These are phyloP conservation scores for Solanum bulbocastanum DNA, from an alignment of 257 asterid genomes.

Conservation along the genomic window DNA sequence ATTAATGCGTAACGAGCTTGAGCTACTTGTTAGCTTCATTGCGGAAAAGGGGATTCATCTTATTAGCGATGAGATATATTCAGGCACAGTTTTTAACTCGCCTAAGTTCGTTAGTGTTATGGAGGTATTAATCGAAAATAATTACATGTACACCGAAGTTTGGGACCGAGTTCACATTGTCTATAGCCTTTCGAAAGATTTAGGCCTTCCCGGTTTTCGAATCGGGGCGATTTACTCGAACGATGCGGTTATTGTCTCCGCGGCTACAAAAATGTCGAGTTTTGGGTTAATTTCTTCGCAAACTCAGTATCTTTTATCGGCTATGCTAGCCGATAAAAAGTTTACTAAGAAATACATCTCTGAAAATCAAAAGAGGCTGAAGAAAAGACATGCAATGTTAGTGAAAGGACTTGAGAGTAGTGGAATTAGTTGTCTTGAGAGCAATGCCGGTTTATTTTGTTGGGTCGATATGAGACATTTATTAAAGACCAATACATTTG, in stretches of 20 bases:
- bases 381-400: neutral
- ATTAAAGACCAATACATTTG: neutral
- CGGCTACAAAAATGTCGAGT: neutral
- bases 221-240: neutral
- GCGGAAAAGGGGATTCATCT: neutral
- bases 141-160: neutral
- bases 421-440: slow-evolving; percentile 2
- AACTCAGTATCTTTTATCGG: neutral
- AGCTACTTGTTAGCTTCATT: neutral
- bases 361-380: neutral
- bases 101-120: neutral
- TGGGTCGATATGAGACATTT: slow-evolving; percentile 3
- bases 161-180: slow-evolving; percentile 5
- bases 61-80: slow-evolving; percentile 1
- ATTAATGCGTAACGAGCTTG: neutral
- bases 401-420: neutral
- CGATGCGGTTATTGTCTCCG: neutral
- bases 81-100: neutral
- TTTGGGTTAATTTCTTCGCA: neutral
- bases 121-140: neutral
- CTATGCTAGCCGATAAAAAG: neutral
- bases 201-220: slow-evolving; percentile 2
- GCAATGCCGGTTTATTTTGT: neutral
- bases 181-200: slow-evolving; percentile 1
- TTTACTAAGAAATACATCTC: neutral